Conservation (phyloP, 2,329 filamentous ascomycete genomes). For the Alternaria conjuncta region DNA sequence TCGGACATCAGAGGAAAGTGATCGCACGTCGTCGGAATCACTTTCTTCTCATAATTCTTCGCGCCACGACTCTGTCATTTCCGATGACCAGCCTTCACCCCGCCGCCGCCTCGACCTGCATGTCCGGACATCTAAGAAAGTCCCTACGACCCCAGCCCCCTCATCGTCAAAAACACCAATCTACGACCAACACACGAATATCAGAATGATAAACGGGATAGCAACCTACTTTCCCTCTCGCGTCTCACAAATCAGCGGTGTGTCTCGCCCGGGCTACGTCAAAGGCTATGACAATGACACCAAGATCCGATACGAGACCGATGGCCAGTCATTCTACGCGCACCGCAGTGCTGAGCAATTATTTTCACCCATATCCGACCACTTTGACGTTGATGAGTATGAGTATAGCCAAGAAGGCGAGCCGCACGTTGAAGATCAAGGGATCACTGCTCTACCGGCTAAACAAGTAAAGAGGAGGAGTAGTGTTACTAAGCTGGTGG, state of each 20-base stretch:
- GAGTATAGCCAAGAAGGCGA: neutral
- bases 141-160: neutral
- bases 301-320: slow-evolving; percentile 21
- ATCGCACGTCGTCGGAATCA: neutral
- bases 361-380: slow-evolving; percentile 3
- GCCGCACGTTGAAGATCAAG: neutral
- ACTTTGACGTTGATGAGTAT: slow-evolving; percentile 15
- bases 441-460: neutral
- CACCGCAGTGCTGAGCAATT: slow-evolving; percentile 4
- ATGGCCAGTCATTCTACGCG: slow-evolving; percentile 23
- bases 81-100: neutral
- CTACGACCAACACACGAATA: neutral
- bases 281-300: slow-evolving; percentile 18
- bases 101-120: neutral
- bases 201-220: neutral
- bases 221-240: neutral
- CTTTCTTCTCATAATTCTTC: neutral
- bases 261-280: neutral
- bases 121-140: neutral
- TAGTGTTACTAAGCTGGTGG: slow-evolving; percentile 12
- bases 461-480: neutral
- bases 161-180: neutral
- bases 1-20: neutral
- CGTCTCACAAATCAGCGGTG: neutral
- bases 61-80: neutral